phyloP scores from a whole-genome alignment of 2,329 filamentous ascomycete species.

The Aureobasidium vineae region DNA sequence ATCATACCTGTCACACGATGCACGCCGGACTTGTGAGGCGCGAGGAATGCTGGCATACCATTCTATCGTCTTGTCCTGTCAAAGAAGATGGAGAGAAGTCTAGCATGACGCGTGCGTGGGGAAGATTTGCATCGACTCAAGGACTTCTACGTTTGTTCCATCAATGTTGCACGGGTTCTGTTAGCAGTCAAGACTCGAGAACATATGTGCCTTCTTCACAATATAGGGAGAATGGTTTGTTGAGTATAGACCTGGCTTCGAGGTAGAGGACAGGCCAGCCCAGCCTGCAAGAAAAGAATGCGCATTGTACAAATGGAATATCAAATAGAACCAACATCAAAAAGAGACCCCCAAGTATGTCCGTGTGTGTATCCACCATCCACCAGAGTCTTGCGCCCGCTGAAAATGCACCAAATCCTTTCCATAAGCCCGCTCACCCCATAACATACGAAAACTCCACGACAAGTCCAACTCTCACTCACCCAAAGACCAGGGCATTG shows the following conservation, averaged over 20 bases:
- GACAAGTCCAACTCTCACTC: not conserved
- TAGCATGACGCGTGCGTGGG: not conserved
- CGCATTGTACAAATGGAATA: conserved; percentile 2
- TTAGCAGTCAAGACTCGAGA: not conserved
- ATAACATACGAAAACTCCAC: not conserved
- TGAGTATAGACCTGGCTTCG: not conserved
- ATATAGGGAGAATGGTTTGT: not conserved
- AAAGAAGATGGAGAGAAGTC: not conserved
- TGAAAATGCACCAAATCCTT: conserved; percentile 15
- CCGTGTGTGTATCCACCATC: not conserved
- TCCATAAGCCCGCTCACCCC: not conserved
- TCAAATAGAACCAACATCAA: not conserved
- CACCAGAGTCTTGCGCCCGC: conserved; percentile 10
- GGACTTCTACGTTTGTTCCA: conserved; percentile 3
- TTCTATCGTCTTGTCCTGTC: conserved; percentile 10
- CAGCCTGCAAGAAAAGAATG: not conserved
- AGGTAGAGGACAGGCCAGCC: not conserved
- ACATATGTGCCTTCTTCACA: not conserved
- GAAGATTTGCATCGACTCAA: not conserved
- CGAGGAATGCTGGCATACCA: conserved; percentile 38
- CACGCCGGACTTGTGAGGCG: conserved; percentile 48
- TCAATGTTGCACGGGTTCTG: conserved; percentile 1
- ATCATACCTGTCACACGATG: conserved; percentile 54
- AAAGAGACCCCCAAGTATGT: not conserved
- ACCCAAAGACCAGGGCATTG: conserved; percentile 66